Percentiles rank a stretch among this genome's conserved stretches.
phyloP scores from a whole-genome alignment of 768 basidiomycete species.

The Boletus sp. region DNA sequence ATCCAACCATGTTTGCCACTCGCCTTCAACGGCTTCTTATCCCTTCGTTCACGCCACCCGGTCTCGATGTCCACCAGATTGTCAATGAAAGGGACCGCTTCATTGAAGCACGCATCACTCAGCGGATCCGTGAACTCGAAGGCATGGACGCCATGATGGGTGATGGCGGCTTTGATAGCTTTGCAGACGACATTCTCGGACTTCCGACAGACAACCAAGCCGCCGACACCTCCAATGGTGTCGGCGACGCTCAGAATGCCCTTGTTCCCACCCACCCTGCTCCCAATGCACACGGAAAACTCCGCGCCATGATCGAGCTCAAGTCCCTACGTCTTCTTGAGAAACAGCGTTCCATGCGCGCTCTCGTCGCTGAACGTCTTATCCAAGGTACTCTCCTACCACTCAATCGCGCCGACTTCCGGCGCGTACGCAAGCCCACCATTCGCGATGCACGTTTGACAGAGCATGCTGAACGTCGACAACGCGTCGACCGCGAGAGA shows the following conservation, averaged over 20 bases:
- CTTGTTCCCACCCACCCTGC: constrained; percentile 43
- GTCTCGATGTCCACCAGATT: constrained; percentile 89
- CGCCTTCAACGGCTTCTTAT: constrained; percentile 78
- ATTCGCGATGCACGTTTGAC: constrained; percentile 87
- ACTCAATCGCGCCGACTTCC: constrained; percentile 88
- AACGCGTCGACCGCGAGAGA: constrained; percentile 87
- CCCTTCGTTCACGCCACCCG: constrained; percentile 86
- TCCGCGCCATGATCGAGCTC: constrained; percentile 90
- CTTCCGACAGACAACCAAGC: background rate
- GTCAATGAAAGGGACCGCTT: constrained; percentile 89
- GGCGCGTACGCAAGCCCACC: constrained; percentile 78
- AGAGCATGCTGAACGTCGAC: constrained; percentile 86
- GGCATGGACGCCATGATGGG: constrained; percentile 75
- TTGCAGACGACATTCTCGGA: constrained; percentile 37
- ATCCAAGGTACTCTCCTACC: constrained; percentile 86
- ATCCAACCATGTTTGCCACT: constrained; percentile 62
- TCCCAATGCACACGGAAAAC: constrained; percentile 70
- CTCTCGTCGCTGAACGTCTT: constrained; percentile 81
- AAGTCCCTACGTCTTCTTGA: constrained; percentile 85
- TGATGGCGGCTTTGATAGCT: constrained; percentile 62
- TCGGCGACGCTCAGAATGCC: constrained; percentile 22
- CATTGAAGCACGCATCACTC: constrained; percentile 83
- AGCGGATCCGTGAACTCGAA: constrained; percentile 86
- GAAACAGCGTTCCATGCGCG: constrained; percentile 86
- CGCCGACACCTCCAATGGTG: constrained; percentile 33